phyloP scores from a whole-genome alignment of 768 basidiomycete genomes.

The Phylloporus sp. region DNA sequence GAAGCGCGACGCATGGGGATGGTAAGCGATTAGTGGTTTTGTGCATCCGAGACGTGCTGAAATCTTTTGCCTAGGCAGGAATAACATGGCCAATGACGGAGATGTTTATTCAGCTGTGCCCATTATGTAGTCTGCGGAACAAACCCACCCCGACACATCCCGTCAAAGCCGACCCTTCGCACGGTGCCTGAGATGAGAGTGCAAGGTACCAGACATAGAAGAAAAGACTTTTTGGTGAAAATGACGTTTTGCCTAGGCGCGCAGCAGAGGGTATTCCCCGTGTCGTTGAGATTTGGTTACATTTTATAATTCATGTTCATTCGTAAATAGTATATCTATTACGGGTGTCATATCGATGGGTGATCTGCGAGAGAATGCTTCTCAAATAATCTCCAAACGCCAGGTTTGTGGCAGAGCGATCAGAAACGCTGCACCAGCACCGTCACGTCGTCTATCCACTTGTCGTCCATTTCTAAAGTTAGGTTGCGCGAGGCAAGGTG shows the following conservation, averaged over 20 bases:
- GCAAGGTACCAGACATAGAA: constrained; percentile 16
- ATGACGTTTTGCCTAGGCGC: background rate
- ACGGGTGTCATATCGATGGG: constrained; percentile 1
- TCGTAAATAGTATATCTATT: constrained; percentile 12
- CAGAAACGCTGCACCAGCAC: constrained; percentile 40
- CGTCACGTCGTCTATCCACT: constrained; percentile 50
- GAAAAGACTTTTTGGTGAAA: background rate
- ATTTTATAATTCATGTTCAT: constrained; percentile 13
- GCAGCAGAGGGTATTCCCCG: background rate
- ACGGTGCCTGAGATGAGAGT: constrained; percentile 16
- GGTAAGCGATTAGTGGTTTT: constrained; percentile 37
- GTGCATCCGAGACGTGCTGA: background rate
- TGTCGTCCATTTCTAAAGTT: constrained; percentile 48
- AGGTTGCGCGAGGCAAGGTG: constrained; percentile 40
- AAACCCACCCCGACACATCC: constrained; percentile 28
- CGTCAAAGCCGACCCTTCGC: constrained; percentile 16
- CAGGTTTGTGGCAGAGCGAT: background rate
- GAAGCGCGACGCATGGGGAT: constrained; percentile 57
- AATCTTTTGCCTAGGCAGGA: constrained; percentile 43
- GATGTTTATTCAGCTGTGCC: constrained; percentile 60
- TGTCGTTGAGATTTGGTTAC: constrained; percentile 1
- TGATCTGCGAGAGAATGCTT: constrained; percentile 11
- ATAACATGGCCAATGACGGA: constrained; percentile 77
- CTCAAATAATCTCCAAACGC: background rate
- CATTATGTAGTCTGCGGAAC: constrained; percentile 44